These are phyloP conservation scores for Sideroxylon spinosum DNA, from an alignment of 179 eudicot species.

Conservation along the genomic window DNA sequence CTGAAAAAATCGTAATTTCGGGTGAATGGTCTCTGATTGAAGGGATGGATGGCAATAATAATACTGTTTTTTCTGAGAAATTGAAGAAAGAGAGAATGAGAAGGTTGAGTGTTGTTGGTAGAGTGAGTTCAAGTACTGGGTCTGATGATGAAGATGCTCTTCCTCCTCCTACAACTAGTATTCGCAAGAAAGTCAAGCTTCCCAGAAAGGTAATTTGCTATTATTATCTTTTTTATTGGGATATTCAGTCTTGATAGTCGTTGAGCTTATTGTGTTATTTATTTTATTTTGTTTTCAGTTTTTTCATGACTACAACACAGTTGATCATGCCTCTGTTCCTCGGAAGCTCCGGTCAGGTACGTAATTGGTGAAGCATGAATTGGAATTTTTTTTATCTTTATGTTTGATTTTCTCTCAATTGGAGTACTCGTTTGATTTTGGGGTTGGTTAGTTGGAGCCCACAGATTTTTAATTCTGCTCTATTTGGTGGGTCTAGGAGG, in stretches of 20 bases:
- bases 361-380: background rate
- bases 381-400: background rate
- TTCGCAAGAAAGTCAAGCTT: constrained; percentile 22
- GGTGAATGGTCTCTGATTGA: background rate
- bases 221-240: background rate
- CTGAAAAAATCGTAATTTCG: background rate
- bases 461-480: constrained; percentile 14
- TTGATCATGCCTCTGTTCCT: constrained; percentile 33
- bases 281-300: constrained; percentile 20
- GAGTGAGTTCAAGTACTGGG: background rate
- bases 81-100: constrained; percentile 18
- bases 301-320: constrained; percentile 23
- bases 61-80: constrained; percentile 4
- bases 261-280: background rate
- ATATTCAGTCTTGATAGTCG: background rate
- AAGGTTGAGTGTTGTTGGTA: constrained; percentile 19
- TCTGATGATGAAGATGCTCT: constrained; percentile 27
- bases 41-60: constrained; percentile 11
- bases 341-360: constrained; percentile 41
- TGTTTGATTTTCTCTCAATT: constrained; percentile 6
- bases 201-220: constrained; percentile 22
- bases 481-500: constrained; percentile 18
- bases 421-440: background rate
- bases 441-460: constrained; percentile 16
- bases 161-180: constrained; percentile 17